Evolutionary conservation across 2,329 filamentous ascomycete species (phyloP).

Genomic region (Fusarium cicatricum): DNA sequence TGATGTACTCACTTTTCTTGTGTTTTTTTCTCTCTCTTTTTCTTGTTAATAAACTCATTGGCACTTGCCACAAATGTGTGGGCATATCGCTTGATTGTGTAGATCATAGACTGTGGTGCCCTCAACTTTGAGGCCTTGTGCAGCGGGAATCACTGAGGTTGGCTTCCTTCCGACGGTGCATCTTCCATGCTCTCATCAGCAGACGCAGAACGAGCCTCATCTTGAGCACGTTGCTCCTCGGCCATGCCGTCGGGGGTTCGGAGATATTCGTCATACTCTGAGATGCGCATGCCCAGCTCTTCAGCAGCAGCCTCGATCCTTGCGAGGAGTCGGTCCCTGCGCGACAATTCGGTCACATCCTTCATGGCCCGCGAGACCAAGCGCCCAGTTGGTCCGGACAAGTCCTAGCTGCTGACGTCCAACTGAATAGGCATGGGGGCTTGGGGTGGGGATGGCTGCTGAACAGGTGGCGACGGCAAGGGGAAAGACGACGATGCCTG

Average conservation of each 20-base stretch:
- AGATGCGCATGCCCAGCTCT: conserved; percentile 62
- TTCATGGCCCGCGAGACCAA: conserved; percentile 53
- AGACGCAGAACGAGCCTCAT: conserved; percentile 34
- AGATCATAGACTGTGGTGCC: neutral
- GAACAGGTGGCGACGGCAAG: conserved; percentile 4
- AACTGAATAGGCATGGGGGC: conserved; percentile 14
- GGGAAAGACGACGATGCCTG: neutral
- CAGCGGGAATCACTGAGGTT: conserved; percentile 7
- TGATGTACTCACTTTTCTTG: conserved; percentile 6
- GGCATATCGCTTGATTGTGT: neutral
- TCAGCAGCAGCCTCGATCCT: conserved; percentile 63
- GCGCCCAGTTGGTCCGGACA: conserved; percentile 31
- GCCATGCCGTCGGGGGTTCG: conserved; percentile 39
- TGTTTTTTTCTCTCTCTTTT: neutral
- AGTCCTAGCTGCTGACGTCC: conserved; percentile 50
- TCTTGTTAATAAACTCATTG: neutral
- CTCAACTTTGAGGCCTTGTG: neutral
- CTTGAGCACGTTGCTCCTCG: conserved; percentile 39
- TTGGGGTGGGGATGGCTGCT: conserved; percentile 37
- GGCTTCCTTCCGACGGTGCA: neutral
- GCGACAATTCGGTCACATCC: conserved; percentile 54
- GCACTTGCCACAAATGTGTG: neutral
- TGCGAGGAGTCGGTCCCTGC: conserved; percentile 56
- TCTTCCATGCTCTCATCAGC: conserved; percentile 22
- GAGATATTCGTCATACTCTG: conserved; percentile 58